phyloP scores from a whole-genome alignment of 129 eudicot species.

The Helichrysum umbraculigerum region DNA sequence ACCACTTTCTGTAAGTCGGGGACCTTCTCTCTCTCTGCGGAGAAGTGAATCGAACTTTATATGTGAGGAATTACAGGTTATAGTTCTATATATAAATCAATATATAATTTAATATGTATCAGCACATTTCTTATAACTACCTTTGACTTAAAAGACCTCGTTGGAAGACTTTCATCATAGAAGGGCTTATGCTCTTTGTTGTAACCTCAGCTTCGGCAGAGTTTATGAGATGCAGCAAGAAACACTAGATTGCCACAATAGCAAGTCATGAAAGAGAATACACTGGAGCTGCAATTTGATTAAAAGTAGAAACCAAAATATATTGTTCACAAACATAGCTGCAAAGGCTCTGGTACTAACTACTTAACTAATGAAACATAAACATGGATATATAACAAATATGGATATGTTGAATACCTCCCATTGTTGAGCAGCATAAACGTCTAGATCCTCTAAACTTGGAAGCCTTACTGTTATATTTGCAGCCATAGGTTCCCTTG shows the following conservation, averaged over 20 bases:
- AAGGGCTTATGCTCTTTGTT: constrained; percentile 74
- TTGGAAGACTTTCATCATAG: constrained; percentile 95
- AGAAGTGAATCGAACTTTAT: constrained; percentile 13
- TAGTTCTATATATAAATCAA: neutral
- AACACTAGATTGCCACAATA: constrained; percentile 65
- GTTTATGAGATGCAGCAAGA: constrained; percentile 94
- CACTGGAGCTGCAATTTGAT: constrained; percentile 35
- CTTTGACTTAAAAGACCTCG: constrained; percentile 85
- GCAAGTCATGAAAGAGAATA: constrained; percentile 41
- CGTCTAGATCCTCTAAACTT: constrained; percentile 80
- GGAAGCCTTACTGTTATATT: constrained; percentile 75
- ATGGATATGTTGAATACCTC: constrained; percentile 56
- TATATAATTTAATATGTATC: constrained; percentile 14
- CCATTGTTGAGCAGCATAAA: constrained; percentile 81
- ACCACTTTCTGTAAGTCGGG: constrained; percentile 82
- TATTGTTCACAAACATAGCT: constrained; percentile 25
- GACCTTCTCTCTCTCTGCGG: constrained; percentile 81
- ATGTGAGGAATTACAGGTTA: constrained; percentile 1
- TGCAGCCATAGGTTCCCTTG: constrained; percentile 85
- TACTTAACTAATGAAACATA: constrained; percentile 12
- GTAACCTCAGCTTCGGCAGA: constrained; percentile 72
- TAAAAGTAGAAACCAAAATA: constrained; percentile 25
- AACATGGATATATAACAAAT: constrained; percentile 17
- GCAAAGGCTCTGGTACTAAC: constrained; percentile 8
- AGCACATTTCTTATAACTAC: constrained; percentile 38